These are phyloP conservation scores for Nannizzia gypsea DNA, from an alignment of 2,329 filamentous ascomycete genomes.

Conservation along the genomic window DNA sequence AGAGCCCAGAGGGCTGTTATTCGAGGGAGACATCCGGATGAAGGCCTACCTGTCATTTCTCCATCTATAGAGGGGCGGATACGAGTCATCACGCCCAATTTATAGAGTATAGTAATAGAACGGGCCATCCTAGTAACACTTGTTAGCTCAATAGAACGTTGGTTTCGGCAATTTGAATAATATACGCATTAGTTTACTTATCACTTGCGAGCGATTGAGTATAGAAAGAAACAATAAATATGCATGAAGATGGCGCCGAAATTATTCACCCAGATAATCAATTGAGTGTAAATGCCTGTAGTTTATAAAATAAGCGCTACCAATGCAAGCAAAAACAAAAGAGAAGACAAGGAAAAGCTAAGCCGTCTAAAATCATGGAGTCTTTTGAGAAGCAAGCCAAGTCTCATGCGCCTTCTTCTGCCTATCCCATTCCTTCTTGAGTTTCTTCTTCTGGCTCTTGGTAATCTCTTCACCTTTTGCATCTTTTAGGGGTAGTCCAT, in stretches of 20 bases:
- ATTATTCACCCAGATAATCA: not conserved
- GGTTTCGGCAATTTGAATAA: too few relatives aligned
- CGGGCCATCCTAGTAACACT: too few relatives aligned
- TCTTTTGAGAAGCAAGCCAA: slow-evolving; percentile 27
- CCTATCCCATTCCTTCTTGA: slow-evolving; percentile 79
- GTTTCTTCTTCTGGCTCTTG: slow-evolving; percentile 68
- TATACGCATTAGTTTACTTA: not conserved
- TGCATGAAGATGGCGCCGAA: not conserved
- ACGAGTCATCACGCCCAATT: not conserved
- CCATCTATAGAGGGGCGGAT: not conserved
- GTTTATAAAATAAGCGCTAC: not conserved
- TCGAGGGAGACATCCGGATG: not conserved
- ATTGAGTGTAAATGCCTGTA: not conserved
- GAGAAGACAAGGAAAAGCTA: not conserved
- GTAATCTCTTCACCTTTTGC: slow-evolving; percentile 67
- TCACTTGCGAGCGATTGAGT: not conserved
- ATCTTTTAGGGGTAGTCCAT: slow-evolving; percentile 68
- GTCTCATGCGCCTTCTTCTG: slow-evolving; percentile 78
- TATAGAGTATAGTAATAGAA: not conserved
- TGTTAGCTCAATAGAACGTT: not conserved
- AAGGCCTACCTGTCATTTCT: not conserved
- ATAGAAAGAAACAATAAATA: not conserved
- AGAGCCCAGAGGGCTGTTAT: not conserved
- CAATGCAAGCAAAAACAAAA: not conserved
- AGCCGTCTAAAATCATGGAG: not conserved